phyloP scores from a whole-genome alignment of 108 stramenopile species.

The Aurantiochytrium sp. region DNA sequence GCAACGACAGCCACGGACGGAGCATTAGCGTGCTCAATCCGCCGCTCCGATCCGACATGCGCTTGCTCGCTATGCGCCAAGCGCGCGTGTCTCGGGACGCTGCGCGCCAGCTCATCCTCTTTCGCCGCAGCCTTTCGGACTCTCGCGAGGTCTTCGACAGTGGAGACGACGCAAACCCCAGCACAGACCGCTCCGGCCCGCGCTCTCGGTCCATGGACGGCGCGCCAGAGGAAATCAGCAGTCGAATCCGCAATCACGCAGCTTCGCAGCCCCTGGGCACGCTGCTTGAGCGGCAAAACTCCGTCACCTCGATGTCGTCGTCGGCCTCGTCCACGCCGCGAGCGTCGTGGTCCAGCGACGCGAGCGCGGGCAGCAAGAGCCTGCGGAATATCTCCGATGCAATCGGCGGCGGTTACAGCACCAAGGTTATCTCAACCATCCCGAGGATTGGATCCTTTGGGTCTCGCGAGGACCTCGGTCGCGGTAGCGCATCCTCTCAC shows the following conservation, averaged over 20 bases:
- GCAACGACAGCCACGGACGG: background rate
- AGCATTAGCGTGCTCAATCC: background rate
- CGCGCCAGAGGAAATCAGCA: background rate
- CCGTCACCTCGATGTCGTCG: no score
- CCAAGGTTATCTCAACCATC: background rate
- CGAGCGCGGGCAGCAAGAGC: no score
- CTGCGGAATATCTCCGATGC: no score
- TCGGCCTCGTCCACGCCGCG: no score
- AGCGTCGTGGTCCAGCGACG: no score
- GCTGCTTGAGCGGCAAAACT: no score
- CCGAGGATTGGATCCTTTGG: constrained; percentile 12
- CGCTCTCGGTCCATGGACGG: background rate
- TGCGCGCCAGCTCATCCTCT: background rate
- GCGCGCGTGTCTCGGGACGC: background rate
- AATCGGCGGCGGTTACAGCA: background rate
- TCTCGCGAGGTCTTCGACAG: background rate
- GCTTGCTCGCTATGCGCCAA: background rate
- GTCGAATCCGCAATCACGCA: no score
- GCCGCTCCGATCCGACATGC: background rate
- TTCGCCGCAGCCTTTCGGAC: background rate
- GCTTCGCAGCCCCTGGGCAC: no score
- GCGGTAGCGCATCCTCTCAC: background rate
- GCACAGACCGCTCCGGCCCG: background rate
- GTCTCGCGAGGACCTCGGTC: background rate
- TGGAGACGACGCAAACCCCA: background rate